Evolutionary conservation across 768 basidiomycete genomes (phyloP), one percentile per base, ranked within the genome.

Genomic region (Boletus sensibilis): DNA sequence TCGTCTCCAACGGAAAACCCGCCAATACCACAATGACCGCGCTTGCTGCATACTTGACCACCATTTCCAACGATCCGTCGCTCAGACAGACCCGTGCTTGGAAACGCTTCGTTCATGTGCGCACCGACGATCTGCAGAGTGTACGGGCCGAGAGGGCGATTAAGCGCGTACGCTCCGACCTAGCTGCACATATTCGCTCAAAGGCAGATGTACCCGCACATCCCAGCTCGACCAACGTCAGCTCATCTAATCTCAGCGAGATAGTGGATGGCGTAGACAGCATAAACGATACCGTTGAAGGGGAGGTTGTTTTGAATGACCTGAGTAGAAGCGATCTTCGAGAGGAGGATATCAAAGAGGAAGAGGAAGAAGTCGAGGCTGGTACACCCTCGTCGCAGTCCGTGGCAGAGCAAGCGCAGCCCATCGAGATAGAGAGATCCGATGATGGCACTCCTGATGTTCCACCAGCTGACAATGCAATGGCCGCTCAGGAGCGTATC

Each of bases 81-180:
- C 69, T 94, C 40, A 84, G 90, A 35, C 79, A 81, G 52, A 76
- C 84, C 20, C 81, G 85, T 42, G 76, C 83, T 2, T 96, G 93
- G 93, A 89, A 87, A 66, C 83, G 87, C 16, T 96, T 96, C 64
- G 88, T 94, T 53, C 79, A 85, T 44, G 90, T 94, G 9, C 81
- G 93, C 53, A 88, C 85, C 4, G 93, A 95, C 65, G 94, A 96
- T 71, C 73, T 95, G 49, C 87, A 94, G 75, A 93, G 91, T 63
- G 86, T 87, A 7, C 84, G 92, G 42, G 85, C 90, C 39, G 92
- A 94, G 75, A 80, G 91, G 60, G 88, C 92, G 5, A 89, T 94
- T 73, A 92, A 93, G 75, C 85, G 90, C 29, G 90, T 92, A 20
- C 78, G 91, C 52, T 92, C 89, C 43, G 93, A 95, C 74, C 76